Conservation (phyloP, 106 monocot genomes). For the Agapanthus africanus region DNA sequence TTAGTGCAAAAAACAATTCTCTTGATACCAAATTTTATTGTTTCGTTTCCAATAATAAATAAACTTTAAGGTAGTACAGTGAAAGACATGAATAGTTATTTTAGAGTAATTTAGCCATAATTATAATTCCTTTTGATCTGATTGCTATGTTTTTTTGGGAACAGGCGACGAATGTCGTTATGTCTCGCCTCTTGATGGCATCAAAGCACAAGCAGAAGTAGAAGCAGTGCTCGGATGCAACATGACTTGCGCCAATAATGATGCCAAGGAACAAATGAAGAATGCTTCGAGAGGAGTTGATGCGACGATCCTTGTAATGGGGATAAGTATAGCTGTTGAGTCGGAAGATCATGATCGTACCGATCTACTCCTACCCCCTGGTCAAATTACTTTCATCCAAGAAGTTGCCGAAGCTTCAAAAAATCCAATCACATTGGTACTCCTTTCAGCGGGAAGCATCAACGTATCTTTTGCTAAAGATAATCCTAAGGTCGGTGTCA, state of each 20-base stretch:
- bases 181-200: slow-evolving; percentile 13
- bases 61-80: too few relatives aligned
- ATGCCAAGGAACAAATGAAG: background rate
- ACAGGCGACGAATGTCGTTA: slow-evolving; percentile 23
- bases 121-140: too few relatives aligned
- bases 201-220: background rate
- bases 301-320: slow-evolving; percentile 23
- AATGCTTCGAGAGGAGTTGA: slow-evolving; percentile 12
- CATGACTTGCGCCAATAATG: background rate
- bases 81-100: too few relatives aligned
- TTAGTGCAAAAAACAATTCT: too few relatives aligned
- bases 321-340: slow-evolving; percentile 16
- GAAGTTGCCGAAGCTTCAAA: slow-evolving; percentile 18
- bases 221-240: background rate
- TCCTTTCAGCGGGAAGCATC: slow-evolving; percentile 21
- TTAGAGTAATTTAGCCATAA: too few relatives aligned
- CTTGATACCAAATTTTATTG: too few relatives aligned
- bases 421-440: slow-evolving; percentile 27
- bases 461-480: slow-evolving; percentile 27
- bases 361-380: slow-evolving; percentile 14
- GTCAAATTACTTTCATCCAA: slow-evolving; percentile 17
- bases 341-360: slow-evolving; percentile 16
- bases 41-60: too few relatives aligned
- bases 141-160: background rate
- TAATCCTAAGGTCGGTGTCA: slow-evolving; percentile 26